phyloP scores from a whole-genome alignment of 2,329 filamentous ascomycete genomes.

The Diaporthe ilicicola region DNA sequence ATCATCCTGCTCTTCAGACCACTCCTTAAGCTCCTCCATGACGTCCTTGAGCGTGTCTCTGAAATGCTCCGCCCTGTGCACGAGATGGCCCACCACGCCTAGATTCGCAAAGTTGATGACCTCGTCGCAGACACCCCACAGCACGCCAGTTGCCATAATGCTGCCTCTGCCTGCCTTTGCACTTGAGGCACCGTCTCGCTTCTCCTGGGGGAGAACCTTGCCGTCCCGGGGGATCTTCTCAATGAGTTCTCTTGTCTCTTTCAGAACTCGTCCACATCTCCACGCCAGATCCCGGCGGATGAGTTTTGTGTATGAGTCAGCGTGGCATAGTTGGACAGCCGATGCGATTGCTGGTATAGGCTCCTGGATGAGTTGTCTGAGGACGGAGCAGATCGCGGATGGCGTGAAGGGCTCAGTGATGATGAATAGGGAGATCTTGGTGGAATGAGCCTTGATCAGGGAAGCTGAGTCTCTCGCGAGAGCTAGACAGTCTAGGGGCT shows the following conservation, averaged over 20 bases:
- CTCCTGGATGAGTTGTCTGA: slow-evolving; percentile 75
- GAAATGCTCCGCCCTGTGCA: slow-evolving; percentile 77
- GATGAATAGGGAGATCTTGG: slow-evolving; percentile 86
- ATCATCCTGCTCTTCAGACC: slow-evolving; percentile 77
- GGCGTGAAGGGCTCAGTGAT: slow-evolving; percentile 89
- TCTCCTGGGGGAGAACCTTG: slow-evolving; percentile 55
- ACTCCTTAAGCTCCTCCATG: slow-evolving; percentile 86
- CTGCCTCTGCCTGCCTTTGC: slow-evolving; percentile 56
- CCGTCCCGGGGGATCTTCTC: slow-evolving; percentile 68
- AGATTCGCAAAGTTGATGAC: slow-evolving; percentile 69
- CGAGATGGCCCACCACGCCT: slow-evolving; percentile 75
- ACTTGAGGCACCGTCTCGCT: slow-evolving; percentile 53
- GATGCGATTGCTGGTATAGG: slow-evolving; percentile 80
- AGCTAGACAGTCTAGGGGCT: slow-evolving; percentile 64
- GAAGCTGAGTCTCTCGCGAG: slow-evolving; percentile 76
- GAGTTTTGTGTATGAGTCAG: slow-evolving; percentile 67
- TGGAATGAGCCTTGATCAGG: slow-evolving; percentile 82
- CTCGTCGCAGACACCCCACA: slow-evolving; percentile 87
- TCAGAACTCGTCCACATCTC: slow-evolving; percentile 66
- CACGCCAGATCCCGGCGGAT: slow-evolving; percentile 71
- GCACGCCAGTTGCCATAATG: slow-evolving; percentile 74
- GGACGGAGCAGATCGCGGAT: slow-evolving; percentile 74
- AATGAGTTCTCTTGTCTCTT: slow-evolving; percentile 69
- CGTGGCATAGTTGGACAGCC: slow-evolving; percentile 71
- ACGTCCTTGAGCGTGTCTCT: slow-evolving; percentile 82